Base-by-base conservation (phyloP, 176 grass and related monocot genomes). In the Oryza punctata region DNA sequence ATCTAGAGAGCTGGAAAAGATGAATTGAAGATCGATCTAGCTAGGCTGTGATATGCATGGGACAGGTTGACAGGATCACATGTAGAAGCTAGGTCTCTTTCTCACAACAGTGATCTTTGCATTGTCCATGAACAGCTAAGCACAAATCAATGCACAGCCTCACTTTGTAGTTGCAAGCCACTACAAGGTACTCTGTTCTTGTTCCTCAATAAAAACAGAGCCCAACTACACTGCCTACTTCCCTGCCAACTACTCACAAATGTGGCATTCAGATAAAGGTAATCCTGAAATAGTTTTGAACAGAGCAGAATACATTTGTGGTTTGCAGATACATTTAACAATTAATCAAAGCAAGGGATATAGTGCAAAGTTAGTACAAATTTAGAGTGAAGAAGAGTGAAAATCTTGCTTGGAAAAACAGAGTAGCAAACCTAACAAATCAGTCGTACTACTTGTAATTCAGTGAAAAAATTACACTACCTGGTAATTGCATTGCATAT, bases 101-200 rank as follows among this genome's bases (percentile, higher is more conserved):
- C 75, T 27, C 41, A 65, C 19, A 29, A 44, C 75, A 65, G 35
- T 65, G 41, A 41, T 15, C 18, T 12, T 46, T 46, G 19, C 27
- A 23, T 5, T 37, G 66, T 21, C 12, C 28, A 50, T 12, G 26
- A 52, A 77, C 73, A 72, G 59, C 52, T 61, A 61, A 61, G 57
- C 21, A 2, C 40, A 43, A 64, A 78, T 85, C 2, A 89, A 89
- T 85, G 82, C 82, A 30, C 82, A 30, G 37, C 37, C 11, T n/a
- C 21, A 1, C 46, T 57, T 65, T 67, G 78, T 44, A 70, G 65
- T 37, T 67, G 73, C 73, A 73, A 6, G 57, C 35, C 16, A 32
- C 35, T 29, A 32, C 67, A 75, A 74, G 38, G 7, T 67, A n/a
- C n/a, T 61, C n/a, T 61, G 67, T 86, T 41, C 67, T 38, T 78